Evolutionary conservation across 768 basidiomycete species (phyloP), one percentile per base, ranked within the genome.

Genomic region (Suillus plorans): DNA sequence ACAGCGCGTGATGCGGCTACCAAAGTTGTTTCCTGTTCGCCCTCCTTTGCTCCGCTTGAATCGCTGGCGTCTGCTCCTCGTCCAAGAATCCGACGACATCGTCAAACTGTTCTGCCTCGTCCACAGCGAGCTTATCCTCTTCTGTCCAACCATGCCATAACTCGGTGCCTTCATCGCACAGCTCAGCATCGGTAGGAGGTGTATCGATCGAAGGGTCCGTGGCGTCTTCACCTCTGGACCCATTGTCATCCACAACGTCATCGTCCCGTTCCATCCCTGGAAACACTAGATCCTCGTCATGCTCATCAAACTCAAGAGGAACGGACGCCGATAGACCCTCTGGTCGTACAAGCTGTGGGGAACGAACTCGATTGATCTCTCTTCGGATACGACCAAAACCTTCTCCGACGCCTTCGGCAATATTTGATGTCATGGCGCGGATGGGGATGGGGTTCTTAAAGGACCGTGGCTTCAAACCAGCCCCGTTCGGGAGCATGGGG

Each of bases 401-500:
- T 72, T 85, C 89, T 9, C 81, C 83, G 73, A 91, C 82, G 37
- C 82, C 84, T 59, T 85, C 84, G 5, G 80, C 81, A 47, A 86
- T 71, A 2, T 81, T 84, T 8, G 75, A 75, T 20, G 85, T 79
- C 63, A 87, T 81, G 16, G 79, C 80, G 6, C 86, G 79, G 28
- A 89, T 87, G 1, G 87, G 87, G 8, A 90, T 87, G 5, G 86
- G 76, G 59, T 80, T 81, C 58, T 72, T 75, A 34, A 74, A 73
- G 4, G 72, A 70, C 22, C 80, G 75, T 63, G 83, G 80, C 4
- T 78, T 77, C 60, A 79, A 77, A 4, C 75, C 70, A 8, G 73
- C 72, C 20, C 92, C 92, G 68, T 95, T 95, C 0, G 93, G 94
- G 44, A 90, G 81, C 86, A 92, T 92, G 0, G 94, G 94, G 2